Evolutionary conservation across 352 stramenopile genomes (phyloP), one percentile per base, ranked within the genome.

Genomic region (Globisporangium recalcitrans): DNA sequence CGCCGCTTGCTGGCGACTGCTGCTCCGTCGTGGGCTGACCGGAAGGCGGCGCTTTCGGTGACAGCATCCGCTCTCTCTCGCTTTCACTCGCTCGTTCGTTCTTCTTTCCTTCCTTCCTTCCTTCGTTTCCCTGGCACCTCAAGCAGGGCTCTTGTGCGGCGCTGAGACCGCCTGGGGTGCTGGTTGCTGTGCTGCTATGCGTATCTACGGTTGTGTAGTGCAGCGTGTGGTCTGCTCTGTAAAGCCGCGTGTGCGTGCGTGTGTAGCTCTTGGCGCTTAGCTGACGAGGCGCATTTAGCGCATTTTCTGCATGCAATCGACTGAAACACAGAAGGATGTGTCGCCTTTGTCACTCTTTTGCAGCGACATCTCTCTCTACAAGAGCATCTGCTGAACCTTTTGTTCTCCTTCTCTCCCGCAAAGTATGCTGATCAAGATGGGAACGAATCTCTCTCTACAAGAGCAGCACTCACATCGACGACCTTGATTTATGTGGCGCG

Each of bases 11-110:
- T 26, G 24, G 24, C 14, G 22, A 26, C 53, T 60, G 40, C 40
- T 62, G 27, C 56, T 62, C 56, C 6, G 56, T 62, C n/a, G 56
- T 62, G 40, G 56, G n/a, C 21, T 62, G 42, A 26, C 56, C 56
- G 6, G 56, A 24, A 24, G 56, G 56, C 10, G 44, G 40, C 22
- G 38, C 22, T 27, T 27, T 26, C 44, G n/a, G 6, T 16, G 49
- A 53, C 47, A 19, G 4, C 49, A 38, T 55, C 21, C 19, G 16
- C 16, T 11, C 49, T 4, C 11, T 4, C 13, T 19, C 22, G 16
- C 26, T 29, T 55, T 55, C 47, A 14, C 22, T 19, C 49, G 26
- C 48, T 52, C 22, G 47, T 32, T 24, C 49, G 48, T 54, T 24
- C 19, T 24, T 48, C 19, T 48, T 48, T 44, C 36, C n/a, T n/a